Base-by-base conservation (phyloP, 2,329 filamentous ascomycete genomes). In the Cladophialophora bantiana region DNA sequence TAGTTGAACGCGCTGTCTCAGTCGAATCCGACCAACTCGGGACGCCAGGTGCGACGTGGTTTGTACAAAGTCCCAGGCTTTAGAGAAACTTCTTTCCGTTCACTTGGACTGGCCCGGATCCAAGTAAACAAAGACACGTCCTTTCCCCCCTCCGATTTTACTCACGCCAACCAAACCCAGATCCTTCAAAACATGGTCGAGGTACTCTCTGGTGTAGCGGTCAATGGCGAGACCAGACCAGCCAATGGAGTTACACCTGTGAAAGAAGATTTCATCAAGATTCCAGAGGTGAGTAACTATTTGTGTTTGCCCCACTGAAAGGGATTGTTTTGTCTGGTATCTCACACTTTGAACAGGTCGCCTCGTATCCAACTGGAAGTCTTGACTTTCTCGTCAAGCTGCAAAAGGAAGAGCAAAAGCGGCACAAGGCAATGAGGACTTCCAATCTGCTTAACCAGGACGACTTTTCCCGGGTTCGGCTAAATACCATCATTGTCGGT, bases 401-500 rank as follows among this genome's bases (percentile, higher is more conserved):
- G 53, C 62, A 66, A 42, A 65, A 62, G 34, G 42, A 68, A 59
- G 68, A 69, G 52, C 56, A 65, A 38, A 52, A 61, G 42, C 64
- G 64, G 31, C 45, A 62, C 35, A 60, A 64, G 45, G 61, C 64
- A 36, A 66, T 66, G 64, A 35, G 38, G 36, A 54, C 61, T 20
- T 60, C 64, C 20, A 38, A 50, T 15, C 45, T 60, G 15, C 31
- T 58, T 26, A 62, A 62, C 20, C 34, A 20, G 9, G 65, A 67
- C 5, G 35, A 64, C 6, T 31, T 48, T 12, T 69, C 68, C 6
- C 32, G 38, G 31, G 32, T 69, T 4, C 64, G 55, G 50, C 50
- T 72, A 92, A 31, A 74, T 10, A 71, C 76, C 26, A 71, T 76
- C 35, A 68, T 77, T 13, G 73, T 77, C 9, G 76, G 76, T 34